A percentile compares a stretch with the other conserved stretches of the same genome.
These are phyloP conservation scores for Geotrichum cucujoidarum DNA, from an alignment of 1,139 yeast species.

Conservation along the genomic window DNA sequence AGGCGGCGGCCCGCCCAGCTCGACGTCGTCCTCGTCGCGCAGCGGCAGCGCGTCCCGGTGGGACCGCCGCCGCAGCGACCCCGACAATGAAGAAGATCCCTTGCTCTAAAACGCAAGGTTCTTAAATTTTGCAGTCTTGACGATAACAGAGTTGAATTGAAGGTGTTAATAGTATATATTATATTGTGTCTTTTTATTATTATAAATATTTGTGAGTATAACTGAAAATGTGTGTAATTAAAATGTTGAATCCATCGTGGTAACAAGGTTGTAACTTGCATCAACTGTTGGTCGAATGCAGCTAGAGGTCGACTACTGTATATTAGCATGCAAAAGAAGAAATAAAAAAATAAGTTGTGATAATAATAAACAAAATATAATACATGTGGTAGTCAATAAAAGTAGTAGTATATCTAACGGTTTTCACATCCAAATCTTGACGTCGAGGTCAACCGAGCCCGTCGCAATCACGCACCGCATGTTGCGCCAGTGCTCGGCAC, in stretches of 20 bases:
- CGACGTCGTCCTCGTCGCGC: background rate
- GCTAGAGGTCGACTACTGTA: background rate
- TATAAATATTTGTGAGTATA: too few species aligned
- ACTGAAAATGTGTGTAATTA: too few species aligned
- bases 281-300: too few species aligned
- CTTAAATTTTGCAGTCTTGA: background rate
- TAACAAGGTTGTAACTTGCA: too few species aligned
- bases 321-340: background rate
- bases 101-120: background rate
- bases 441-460: slow-evolving; percentile 78
- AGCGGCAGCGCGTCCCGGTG: background rate
- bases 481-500: slow-evolving; percentile 21
- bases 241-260: too few species aligned
- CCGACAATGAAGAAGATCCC: background rate
- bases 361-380: background rate
- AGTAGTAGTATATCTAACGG: background rate
- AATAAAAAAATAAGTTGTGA: background rate
- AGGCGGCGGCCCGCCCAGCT: background rate
- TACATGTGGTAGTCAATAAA: background rate
- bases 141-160: background rate
- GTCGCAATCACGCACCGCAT: slow-evolving; percentile 53
- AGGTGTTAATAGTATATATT: background rate
- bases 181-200: too few species aligned
- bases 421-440: slow-evolving; percentile 62
- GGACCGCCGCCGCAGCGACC: background rate